These are phyloP conservation scores for Phalaenopsis hybrid DNA, from an alignment of 116 monocot species.

Conservation along the genomic window DNA sequence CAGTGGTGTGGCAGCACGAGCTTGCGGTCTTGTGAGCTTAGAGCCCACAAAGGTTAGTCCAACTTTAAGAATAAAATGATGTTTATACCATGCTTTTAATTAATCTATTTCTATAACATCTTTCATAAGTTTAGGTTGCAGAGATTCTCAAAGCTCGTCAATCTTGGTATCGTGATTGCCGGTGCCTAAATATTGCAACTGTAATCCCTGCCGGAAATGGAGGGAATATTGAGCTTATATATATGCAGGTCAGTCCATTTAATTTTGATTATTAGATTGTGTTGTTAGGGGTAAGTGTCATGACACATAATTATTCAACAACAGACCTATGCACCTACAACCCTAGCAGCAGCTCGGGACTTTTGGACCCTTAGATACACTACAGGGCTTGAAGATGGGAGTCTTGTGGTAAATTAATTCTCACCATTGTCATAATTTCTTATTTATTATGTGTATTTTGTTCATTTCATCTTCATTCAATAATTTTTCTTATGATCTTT, in stretches of 20 bases:
- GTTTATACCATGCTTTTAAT: too few species aligned
- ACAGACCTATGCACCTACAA: conserved; percentile 22
- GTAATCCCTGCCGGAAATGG: conserved; percentile 77
- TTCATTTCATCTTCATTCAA: too few species aligned
- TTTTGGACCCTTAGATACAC: conserved; percentile 34
- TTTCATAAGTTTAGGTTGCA: conserved; percentile 34
- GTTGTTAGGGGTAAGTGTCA: too few species aligned
- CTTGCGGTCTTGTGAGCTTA: conserved; percentile 69
- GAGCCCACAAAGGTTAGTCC: conserved; percentile 63
- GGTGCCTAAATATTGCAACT: conserved; percentile 58
- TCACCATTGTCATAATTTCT: too few species aligned
- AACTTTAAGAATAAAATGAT: not conserved
- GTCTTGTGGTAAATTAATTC: too few species aligned
- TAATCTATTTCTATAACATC: too few species aligned
- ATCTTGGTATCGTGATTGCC: conserved; percentile 79
- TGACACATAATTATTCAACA: not conserved
- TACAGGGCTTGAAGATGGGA: conserved; percentile 29
- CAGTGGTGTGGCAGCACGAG: conserved; percentile 86
- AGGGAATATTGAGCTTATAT: conserved; percentile 77
- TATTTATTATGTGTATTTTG: too few species aligned
- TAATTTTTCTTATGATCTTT: too few species aligned
- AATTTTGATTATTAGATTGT: not conserved
- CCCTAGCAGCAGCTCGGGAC: conserved; percentile 31
- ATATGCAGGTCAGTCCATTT: conserved; percentile 56
- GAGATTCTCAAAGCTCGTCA: conserved; percentile 78